Base-by-base conservation (phyloP, 148 eudicot genomes). In the Heliosperma pusillum region DNA sequence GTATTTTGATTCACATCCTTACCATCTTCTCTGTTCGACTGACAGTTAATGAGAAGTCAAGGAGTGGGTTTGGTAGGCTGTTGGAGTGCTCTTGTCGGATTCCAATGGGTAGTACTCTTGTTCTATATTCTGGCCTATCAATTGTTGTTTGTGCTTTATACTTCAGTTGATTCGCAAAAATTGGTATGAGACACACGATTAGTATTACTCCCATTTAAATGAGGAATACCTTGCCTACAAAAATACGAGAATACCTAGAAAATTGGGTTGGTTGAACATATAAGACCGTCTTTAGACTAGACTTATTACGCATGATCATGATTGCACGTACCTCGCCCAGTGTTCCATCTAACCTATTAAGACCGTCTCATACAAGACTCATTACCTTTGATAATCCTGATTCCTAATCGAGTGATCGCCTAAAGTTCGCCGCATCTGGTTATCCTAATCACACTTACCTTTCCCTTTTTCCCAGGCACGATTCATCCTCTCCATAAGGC, bases 1-100 rank as follows among this genome's bases (percentile, higher is more conserved):
- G 4, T 2, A 36, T 15, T 76, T 66, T 44, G 15, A 27, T 40
- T 17, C 57, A 26, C 42, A 40, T 19, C 21, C 36, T 69, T 25
- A 29, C 57, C 10, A 26, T 52, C 60, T 70, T 25, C 5, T 45
- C 20, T 80, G 50, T 62, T 77, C 19, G 67, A 42, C 69, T 26
- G 67, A 70, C 88, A 89, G 93, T 40, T 86, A 10, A 68, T 90
- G 73, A 88, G 78, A 85, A 80, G 71, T 44, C 85, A 73, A 76
- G 93, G 92, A 72, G 85, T 78, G 40, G 93, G 90, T 73, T 78
- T 90, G 80, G 55, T 83, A 7, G 89, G 90, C 66, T 88, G 89
- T 79, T 92, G 95, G 97, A 76, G 79, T 60, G 87, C 88, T 33
- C 97, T 94, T 8, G 91, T 90, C 42, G 90, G 85, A 68, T 92